Conservation (phyloP, 2,329 filamentous ascomycete genomes). For the Trichoderma atrobrunneum region DNA sequence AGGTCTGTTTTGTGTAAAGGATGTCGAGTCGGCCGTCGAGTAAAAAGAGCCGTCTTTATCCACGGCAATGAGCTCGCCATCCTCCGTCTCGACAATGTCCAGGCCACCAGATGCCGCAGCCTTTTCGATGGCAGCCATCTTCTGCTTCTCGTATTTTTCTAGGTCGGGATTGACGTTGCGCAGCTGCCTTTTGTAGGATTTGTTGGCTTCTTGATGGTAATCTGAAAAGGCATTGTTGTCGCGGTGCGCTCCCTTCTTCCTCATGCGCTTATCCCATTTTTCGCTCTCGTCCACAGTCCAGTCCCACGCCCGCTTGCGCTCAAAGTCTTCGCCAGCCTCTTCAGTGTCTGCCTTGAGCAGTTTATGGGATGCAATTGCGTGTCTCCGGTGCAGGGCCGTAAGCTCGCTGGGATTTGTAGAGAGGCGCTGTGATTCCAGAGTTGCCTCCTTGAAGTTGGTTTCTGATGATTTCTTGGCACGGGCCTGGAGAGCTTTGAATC, state of each 20-base stretch:
- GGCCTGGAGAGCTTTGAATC: constrained; percentile 84
- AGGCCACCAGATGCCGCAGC: constrained; percentile 81
- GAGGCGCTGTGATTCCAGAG: constrained; percentile 75
- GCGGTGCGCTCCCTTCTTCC: constrained; percentile 76
- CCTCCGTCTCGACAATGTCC: constrained; percentile 92
- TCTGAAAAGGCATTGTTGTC: constrained; percentile 90
- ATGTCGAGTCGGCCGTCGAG: constrained; percentile 77
- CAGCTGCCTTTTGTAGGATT: constrained; percentile 91
- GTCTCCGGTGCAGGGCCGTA: constrained; percentile 75
- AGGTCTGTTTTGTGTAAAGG: constrained; percentile 81
- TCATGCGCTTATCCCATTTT: constrained; percentile 85
- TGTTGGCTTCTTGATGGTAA: constrained; percentile 81
- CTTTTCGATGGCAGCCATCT: constrained; percentile 78
- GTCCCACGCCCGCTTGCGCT: constrained; percentile 97
- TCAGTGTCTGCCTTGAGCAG: constrained; percentile 88
- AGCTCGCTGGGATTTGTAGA: constrained; percentile 75
- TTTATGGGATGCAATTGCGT: constrained; percentile 86
- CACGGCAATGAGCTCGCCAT: constrained; percentile 89
- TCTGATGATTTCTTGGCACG: constrained; percentile 70
- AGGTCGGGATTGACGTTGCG: constrained; percentile 72
- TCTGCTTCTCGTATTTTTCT: constrained; percentile 82
- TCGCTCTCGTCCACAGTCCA: constrained; percentile 96
- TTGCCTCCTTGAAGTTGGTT: constrained; percentile 79
- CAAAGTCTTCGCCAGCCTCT: constrained; percentile 84
- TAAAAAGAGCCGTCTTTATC: constrained; percentile 91